Evolutionary conservation across 2,329 filamentous ascomycete genomes (phyloP).

Genomic region (Cladorrhinum sp.): DNA sequence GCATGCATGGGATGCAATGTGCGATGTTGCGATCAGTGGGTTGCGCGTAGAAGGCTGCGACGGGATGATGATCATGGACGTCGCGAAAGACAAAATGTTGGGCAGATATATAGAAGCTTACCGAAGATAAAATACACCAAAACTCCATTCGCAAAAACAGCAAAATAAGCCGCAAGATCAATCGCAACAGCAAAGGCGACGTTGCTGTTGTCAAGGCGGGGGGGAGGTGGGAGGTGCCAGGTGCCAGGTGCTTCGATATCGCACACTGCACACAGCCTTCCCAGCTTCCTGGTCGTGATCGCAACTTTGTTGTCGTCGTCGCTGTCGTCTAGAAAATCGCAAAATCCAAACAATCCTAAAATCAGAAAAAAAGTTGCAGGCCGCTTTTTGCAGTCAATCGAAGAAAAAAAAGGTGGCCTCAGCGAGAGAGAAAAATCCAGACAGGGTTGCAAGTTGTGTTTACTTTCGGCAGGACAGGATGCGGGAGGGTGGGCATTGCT

Average conservation of each 20-base stretch:
- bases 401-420: constrained; percentile 15
- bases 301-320: background rate
- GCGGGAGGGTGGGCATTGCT: background rate
- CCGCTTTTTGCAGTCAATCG: background rate
- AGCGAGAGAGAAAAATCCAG: constrained; percentile 16
- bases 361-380: constrained; percentile 6
- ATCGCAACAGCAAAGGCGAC: background rate
- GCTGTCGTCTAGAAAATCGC: too few relatives aligned
- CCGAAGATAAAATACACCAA: background rate
- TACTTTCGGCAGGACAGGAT: constrained; percentile 23
- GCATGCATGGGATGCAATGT: background rate
- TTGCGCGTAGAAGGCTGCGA: background rate
- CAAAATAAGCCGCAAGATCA: background rate
- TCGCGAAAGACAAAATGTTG: background rate
- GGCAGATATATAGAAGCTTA: background rate
- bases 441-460: constrained; percentile 22
- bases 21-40: background rate
- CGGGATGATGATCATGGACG: background rate
- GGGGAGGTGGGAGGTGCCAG: background rate
- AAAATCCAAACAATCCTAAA: constrained; percentile 4
- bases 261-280: background rate
- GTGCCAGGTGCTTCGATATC: background rate
- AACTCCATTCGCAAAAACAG: background rate
- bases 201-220: background rate
- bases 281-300: background rate